Evolutionary conservation across 345 rosid genomes (phyloP).

Genomic region (Zanthoxylum bungeanum): DNA sequence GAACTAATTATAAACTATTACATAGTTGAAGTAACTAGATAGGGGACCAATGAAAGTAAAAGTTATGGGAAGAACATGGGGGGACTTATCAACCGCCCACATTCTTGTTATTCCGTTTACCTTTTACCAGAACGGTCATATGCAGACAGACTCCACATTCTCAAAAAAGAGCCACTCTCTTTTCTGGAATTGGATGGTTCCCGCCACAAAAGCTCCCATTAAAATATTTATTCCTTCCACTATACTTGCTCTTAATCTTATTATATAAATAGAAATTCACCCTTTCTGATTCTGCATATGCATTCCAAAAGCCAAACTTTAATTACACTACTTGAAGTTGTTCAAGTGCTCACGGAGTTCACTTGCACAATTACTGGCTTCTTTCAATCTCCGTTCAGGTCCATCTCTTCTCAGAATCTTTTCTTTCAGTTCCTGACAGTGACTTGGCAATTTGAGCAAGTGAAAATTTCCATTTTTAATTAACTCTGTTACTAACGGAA

Average conservation of each 20-base stretch:
- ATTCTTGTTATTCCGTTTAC: slow-evolving; percentile 27
- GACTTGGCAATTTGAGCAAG: slow-evolving; percentile 10
- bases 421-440: slow-evolving; percentile 20
- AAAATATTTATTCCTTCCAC: slow-evolving; percentile 29
- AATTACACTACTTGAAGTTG: slow-evolving; percentile 26
- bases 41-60: slow-evolving; percentile 40
- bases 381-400: slow-evolving; percentile 19
- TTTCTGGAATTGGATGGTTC: slow-evolving; percentile 32
- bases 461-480: neutral
- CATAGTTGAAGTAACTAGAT: slow-evolving; percentile 10
- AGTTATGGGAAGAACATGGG: slow-evolving; percentile 57
- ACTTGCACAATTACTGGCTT: slow-evolving; percentile 4
- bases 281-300: slow-evolving; percentile 30
- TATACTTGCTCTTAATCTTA: slow-evolving; percentile 8
- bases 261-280: slow-evolving; percentile 23
- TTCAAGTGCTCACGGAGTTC: slow-evolving; percentile 11
- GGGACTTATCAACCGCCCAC: slow-evolving; percentile 24
- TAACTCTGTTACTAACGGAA: slow-evolving; percentile 1
- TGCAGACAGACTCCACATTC: slow-evolving; percentile 43
- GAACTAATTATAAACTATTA: neutral
- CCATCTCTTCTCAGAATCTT: slow-evolving; percentile 6
- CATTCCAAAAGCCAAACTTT: slow-evolving; percentile 27
- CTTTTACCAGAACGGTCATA: slow-evolving; percentile 40
- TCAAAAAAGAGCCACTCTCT: slow-evolving; percentile 25
- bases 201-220: slow-evolving; percentile 27